Conservation (phyloP, 495 filamentous ascomycete genomes). For the Trichoderma asperelloides region DNA sequence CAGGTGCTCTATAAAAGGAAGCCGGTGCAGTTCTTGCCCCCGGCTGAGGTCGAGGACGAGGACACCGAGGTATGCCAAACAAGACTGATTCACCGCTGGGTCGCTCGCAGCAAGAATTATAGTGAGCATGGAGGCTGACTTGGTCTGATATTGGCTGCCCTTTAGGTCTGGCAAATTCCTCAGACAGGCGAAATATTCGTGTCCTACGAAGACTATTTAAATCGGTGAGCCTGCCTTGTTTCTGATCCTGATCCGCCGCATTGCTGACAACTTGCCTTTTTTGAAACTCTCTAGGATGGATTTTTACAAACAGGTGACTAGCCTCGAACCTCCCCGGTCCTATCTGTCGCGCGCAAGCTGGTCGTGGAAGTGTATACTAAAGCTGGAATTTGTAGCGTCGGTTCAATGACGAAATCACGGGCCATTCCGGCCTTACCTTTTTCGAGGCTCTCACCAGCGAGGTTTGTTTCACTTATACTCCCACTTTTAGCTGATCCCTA, state of each 20-base stretch:
- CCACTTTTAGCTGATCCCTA: background rate
- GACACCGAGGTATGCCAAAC: constrained; percentile 57
- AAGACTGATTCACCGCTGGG: constrained; percentile 6
- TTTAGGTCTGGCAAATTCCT: constrained; percentile 81
- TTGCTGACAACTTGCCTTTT: background rate
- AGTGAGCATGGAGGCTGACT: background rate
- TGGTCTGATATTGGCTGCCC: background rate
- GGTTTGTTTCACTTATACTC: constrained; percentile 46
- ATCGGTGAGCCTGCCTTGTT: constrained; percentile 44
- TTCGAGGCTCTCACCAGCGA: constrained; percentile 91
- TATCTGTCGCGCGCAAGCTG: background rate
- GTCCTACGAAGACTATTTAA: constrained; percentile 80
- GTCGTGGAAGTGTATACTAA: constrained; percentile 12
- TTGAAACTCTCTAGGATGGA: constrained; percentile 58
- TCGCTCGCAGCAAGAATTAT: constrained; percentile 12
- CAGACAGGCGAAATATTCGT: constrained; percentile 86
- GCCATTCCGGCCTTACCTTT: constrained; percentile 86
- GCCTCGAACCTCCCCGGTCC: background rate
- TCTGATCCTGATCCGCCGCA: background rate
- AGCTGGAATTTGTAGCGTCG: constrained; percentile 46
- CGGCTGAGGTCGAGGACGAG: constrained; percentile 68
- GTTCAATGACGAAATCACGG: constrained; percentile 92
- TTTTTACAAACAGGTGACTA: constrained; percentile 78
- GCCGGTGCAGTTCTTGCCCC: constrained; percentile 74
- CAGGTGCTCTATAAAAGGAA: constrained; percentile 96